Evolutionary conservation across 169 alveolate species (phyloP), one percentile per base, ranked within the genome.

Genomic region (Plasmodium berghei): DNA sequence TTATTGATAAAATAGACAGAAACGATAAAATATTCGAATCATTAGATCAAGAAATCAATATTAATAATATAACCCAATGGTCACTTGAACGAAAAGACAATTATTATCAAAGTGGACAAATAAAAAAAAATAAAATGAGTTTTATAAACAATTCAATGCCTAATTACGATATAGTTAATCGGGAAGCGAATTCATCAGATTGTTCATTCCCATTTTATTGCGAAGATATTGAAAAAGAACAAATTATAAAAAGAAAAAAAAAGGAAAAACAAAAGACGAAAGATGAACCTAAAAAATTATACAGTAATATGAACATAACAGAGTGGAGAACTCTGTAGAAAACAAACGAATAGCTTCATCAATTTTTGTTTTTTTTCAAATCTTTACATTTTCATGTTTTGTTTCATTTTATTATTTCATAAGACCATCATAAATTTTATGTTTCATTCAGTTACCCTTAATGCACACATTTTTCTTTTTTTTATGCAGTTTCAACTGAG

Each of bases 401-500:
- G 59, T 52, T 52, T 8, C 6, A 14, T 16, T 52, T 16, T 14
- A 10, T 12, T 14, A 62, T 24, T 26, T 10, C 61, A 20, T 18
- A 20, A 8, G 20, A 28, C 16, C 16, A 16, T 48, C 16, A 14
- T 34, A n/a, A 12, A 28, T 42, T 16, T 59, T 22, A 40, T 26
- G n/a, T 26, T n/a, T 58, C 10, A 34, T 71, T 22, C 46, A n/a
- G 42, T 5, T 45, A 14, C 26, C 54, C 4, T 12, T 16, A 14
- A 46, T 49, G 28, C 40, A 22, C 22, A 22, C 48, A 26, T 40
- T 61, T 45, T 6, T 55, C 54, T 26, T 69, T 49, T 64, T 64
- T 83, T 67, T 40, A 1, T 28, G 28, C 49, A 63, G 91, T 91
- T 42, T 72, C 92, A 24, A 89, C 49, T 5, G 93, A 92, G 40